phyloP scores from a whole-genome alignment of 345 rosid species.

The Citrus unshiu region DNA sequence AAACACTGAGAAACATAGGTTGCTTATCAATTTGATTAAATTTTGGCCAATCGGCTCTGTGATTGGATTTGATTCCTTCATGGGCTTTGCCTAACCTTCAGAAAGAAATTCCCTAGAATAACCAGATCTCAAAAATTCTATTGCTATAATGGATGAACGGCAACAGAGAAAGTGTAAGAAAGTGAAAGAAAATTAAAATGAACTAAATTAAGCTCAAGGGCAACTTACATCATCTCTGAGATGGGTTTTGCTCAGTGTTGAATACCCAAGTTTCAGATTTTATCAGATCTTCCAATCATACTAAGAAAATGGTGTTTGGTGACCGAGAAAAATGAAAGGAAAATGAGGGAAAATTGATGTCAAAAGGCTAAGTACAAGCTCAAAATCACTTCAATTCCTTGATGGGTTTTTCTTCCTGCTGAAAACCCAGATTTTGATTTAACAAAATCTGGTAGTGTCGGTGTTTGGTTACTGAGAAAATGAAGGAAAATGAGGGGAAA shows the following conservation, averaged over 20 bases:
- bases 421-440: neutral
- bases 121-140: conserved; percentile 10
- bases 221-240: neutral
- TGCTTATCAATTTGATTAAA: conserved; percentile 73
- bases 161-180: neutral
- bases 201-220: neutral
- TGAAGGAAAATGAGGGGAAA: neutral
- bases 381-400: neutral
- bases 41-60: conserved; percentile 81
- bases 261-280: neutral
- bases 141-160: neutral
- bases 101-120: neutral
- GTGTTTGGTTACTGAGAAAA: neutral
- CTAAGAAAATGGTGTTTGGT: neutral
- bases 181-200: neutral
- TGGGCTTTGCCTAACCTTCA: neutral
- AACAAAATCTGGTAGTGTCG: neutral
- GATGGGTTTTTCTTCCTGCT: neutral
- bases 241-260: neutral
- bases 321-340: neutral
- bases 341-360: neutral
- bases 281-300: neutral
- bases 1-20: conserved; percentile 89
- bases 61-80: conserved; percentile 63
- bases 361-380: neutral